phyloP scores from a whole-genome alignment of 495 filamentous ascomycete genomes.

The Apodospora peruviana region DNA sequence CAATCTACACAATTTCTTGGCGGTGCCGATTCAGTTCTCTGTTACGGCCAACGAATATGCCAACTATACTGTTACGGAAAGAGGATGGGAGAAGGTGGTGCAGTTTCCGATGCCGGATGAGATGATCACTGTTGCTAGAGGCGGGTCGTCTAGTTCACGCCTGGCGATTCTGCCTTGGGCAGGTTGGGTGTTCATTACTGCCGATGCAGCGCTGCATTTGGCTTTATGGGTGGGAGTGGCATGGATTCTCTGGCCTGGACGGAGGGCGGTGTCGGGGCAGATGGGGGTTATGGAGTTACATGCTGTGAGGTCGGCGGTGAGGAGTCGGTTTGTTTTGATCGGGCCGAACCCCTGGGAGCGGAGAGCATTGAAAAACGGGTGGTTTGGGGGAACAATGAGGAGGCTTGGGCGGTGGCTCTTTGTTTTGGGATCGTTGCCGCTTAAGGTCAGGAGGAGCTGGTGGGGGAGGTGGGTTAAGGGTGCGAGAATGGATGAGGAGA shows the following conservation, averaged over 20 bases:
- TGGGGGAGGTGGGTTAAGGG: not conserved
- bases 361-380: not conserved
- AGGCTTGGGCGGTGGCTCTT: not conserved
- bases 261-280: not conserved
- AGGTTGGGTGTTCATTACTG: constrained; percentile 13
- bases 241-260: not conserved
- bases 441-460: not conserved
- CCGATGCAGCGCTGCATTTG: not conserved
- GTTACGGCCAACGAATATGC: constrained; percentile 8
- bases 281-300: not conserved
- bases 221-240: not conserved
- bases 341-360: not conserved
- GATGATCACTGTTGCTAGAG: constrained; percentile 5
- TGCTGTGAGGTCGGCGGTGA: not conserved
- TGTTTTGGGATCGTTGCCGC: not conserved
- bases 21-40: constrained; percentile 12
- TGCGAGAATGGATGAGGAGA: not conserved
- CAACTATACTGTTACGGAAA: constrained; percentile 4
- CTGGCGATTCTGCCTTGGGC: constrained; percentile 13
- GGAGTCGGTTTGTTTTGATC: not conserved
- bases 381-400: not conserved
- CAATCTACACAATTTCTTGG: constrained; percentile 16
- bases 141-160: constrained; percentile 5
- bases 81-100: not conserved
- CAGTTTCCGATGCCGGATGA: constrained; percentile 3